Base-by-base conservation (phyloP, 208 protist species). In the Leishmania tarentolae region DNA sequence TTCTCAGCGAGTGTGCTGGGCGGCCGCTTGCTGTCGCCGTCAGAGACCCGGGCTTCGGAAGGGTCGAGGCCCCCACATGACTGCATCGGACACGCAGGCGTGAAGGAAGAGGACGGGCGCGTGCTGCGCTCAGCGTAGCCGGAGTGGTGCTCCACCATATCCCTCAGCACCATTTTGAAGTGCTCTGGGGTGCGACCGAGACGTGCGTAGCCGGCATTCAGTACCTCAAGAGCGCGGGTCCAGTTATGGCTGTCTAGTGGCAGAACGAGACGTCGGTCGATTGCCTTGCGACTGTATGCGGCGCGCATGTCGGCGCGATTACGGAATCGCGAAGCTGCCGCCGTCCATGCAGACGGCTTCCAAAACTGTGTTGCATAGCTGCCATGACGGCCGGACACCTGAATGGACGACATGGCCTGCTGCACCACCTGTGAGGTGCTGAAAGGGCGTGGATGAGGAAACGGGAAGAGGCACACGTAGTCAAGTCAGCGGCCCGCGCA, bases 331-430 rank as follows among this genome's bases (percentile, higher is more conserved):
- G 82, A 78, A 9, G 78, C 65, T 2, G 35, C 75, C 0, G 77
- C 68, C 42, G 76, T 44, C 40, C 87, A 79, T 19, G 63, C 63
- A 35, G 76, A 57, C 57, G 47, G 15, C 31, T 71, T 69, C 81
- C 83, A 92, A 79, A 97, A 97, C 83, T 96, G 92, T 44, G 94
- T 97, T 47, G 88, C 83, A 75, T 96, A 97, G 69, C 85, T 85
- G 65, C 94, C 87, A 83, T 96, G 92, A 13, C 93, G 89, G 13
- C 91, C 93, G 31, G 91, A 93, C n/a, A 92, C 80, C n/a, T 91
- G 78, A 46, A 63, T 76, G 24, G 44, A 75, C n/a, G 82, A 79
- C 47, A 83, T 77, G 61, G 88, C 84, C 79, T 78, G 83, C 2
- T 31, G 42, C 42, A 44, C 52, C 44, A 28, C 21, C 44, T 50